Evolutionary conservation across 108 stramenopile genomes (phyloP), one percentile per base, ranked within the genome.

Genomic region (Skeletonema tropicum): DNA sequence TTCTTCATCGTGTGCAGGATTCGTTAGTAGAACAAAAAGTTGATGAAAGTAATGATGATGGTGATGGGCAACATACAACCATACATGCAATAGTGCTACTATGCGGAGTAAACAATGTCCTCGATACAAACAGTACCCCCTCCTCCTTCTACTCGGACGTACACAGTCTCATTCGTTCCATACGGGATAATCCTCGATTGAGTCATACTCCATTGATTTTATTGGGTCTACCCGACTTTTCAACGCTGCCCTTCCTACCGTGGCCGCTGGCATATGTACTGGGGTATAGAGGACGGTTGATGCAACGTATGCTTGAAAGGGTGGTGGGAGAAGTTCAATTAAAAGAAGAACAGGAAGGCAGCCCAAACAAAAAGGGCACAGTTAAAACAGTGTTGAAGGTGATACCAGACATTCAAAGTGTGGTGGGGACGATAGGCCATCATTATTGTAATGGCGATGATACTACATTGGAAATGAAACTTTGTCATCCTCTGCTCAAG

Each of bases 91-190:
- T 74, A 14, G 38, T 74, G 14, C 65, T 74, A 21, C 33, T 74
- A 1, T 74, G 64, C 29, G 73, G 73, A 30, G 73, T 74, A 1
- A 74, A 74, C 64, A 74, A 74, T 52, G 73, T 74, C 11, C 64
- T 74, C 9, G 49, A 52, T 21, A 29, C 39, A 17, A 45, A 57
- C 6, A 35, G 64, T 48, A 74, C 73, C 36, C 17, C 71, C 19
- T 49, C 61, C 21, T 73, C 73, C 21, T 74, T 66, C 31, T n/a
- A 64, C 39, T 5, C 17, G 1, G 73, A 74, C 23, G 73, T 74
- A 1, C 39, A 19, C 15, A 59, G 64, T 7, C 62, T 74, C n/a
- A 39, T 74, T 6, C 11, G 33, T 9, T 65, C 64, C 1, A 66
- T 74, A 66, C 49, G 73, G 1, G 31, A 58, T 13, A 26, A 66